These are phyloP conservation scores for Starmerella sp. DNA, from an alignment of 805 yeast species.

Conservation along the genomic window DNA sequence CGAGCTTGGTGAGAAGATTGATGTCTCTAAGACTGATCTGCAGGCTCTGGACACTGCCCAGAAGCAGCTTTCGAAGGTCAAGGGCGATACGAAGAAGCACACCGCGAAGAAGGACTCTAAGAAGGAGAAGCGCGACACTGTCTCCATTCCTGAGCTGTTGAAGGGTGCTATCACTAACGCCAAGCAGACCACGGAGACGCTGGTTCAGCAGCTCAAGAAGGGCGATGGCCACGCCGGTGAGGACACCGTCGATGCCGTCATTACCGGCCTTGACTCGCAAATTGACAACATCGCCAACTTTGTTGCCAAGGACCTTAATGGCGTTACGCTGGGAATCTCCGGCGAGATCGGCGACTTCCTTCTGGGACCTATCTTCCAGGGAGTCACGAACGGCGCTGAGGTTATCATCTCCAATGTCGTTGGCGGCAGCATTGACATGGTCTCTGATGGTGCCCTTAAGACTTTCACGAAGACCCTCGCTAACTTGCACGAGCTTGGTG, in stretches of 20 bases:
- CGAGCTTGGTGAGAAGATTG: conserved; percentile 19
- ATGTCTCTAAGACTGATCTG: conserved; percentile 4
- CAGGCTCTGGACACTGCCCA: conserved; percentile 16
- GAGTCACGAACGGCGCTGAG: conserved; percentile 28
- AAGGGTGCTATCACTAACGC: conserved; percentile 20
- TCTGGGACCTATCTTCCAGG: conserved; percentile 25
- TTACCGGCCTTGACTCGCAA: conserved; percentile 30
- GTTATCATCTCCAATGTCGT: conserved; percentile 24
- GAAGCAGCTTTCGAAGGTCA: conserved; percentile 15
- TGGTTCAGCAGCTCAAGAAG: conserved; percentile 15
- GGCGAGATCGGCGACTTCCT: conserved; percentile 22
- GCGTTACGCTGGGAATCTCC: conserved; percentile 23
- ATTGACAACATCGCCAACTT: conserved; percentile 26
- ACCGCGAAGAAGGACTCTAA: background rate
- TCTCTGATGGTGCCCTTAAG: conserved; percentile 25
- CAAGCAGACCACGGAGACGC: conserved; percentile 19
- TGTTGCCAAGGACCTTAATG: conserved; percentile 13
- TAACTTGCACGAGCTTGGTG: conserved; percentile 20
- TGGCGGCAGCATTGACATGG: conserved; percentile 24
- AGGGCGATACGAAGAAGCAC: conserved; percentile 1
- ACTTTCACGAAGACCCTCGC: conserved; percentile 17
- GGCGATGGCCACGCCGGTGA: conserved; percentile 22
- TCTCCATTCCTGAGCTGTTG: background rate
- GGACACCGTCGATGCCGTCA: conserved; percentile 20
- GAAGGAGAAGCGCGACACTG: conserved; percentile 10